Evolutionary conservation across 441 rosid genomes (phyloP).

Genomic region (Heliophila coronopifolia): DNA sequence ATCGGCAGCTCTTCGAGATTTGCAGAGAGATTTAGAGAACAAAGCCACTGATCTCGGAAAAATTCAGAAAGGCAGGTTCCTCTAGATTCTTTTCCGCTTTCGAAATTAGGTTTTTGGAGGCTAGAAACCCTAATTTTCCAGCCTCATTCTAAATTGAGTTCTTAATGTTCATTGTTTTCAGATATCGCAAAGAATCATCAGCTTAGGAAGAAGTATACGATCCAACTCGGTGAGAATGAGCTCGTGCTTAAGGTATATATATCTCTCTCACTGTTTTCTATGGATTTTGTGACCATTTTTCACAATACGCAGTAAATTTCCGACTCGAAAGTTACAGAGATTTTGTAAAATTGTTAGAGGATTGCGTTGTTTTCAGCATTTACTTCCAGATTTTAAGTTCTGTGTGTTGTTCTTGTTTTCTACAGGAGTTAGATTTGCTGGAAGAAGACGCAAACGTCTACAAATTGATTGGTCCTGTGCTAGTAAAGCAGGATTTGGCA

Average conservation of each 20-base stretch:
- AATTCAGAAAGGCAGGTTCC: constrained; percentile 62
- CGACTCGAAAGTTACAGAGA: neutral
- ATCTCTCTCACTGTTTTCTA: neutral
- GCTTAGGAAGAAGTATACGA: constrained; percentile 81
- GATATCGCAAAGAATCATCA: constrained; percentile 85
- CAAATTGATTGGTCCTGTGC: constrained; percentile 88
- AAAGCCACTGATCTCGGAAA: constrained; percentile 80
- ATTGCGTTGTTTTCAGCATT: neutral
- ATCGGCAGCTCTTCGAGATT: constrained; percentile 53
- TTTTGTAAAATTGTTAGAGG: neutral
- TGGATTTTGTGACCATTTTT: neutral
- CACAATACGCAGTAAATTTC: too few species aligned
- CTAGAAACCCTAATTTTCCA: constrained; percentile 23
- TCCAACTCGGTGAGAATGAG: constrained; percentile 93
- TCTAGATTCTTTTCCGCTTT: neutral
- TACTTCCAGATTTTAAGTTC: neutral
- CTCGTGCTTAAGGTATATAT: constrained; percentile 75
- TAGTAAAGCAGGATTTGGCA: constrained; percentile 91
- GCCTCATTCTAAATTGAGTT: too few species aligned
- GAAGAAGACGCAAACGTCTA: constrained; percentile 80
- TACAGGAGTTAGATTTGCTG: constrained; percentile 76
- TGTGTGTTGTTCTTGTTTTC: neutral
- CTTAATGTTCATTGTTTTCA: too few species aligned
- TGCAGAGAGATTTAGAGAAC: constrained; percentile 77
- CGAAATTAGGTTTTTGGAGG: neutral